Evolutionary conservation across 2,329 filamentous ascomycete species (phyloP).

Genomic region (Chrysosporium keratinophilum): DNA sequence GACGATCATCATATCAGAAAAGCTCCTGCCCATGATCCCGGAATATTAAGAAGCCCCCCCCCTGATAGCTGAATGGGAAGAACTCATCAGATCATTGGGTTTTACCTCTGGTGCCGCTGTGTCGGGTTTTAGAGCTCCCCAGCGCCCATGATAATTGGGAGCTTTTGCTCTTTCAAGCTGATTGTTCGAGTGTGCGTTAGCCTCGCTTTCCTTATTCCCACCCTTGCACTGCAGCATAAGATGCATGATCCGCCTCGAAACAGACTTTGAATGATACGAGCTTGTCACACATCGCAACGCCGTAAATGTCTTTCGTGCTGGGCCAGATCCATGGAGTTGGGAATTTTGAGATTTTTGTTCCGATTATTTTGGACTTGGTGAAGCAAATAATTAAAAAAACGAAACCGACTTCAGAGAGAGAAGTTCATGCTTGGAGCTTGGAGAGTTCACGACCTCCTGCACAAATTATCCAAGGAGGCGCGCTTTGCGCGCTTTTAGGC

Average conservation of each 20-base stretch:
- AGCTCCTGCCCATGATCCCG: background rate
- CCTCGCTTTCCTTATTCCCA: background rate
- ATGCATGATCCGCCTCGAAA: background rate
- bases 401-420: background rate
- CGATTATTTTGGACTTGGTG: background rate
- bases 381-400: background rate
- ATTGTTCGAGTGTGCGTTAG: constrained; percentile 1
- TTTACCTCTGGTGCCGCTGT: background rate
- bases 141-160: background rate
- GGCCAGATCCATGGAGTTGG: background rate
- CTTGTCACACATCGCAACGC: constrained; percentile 6
- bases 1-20: no score
- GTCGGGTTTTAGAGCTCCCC: background rate
- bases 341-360: background rate
- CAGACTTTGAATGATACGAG: constrained; percentile 2
- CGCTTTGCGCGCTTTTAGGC: background rate
- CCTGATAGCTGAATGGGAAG: background rate
- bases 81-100: background rate
- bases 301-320: background rate
- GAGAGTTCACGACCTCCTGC: background rate
- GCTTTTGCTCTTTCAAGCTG: background rate
- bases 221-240: background rate
- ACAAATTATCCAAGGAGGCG: background rate
- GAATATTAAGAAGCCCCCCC: background rate
- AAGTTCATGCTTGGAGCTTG: background rate